Evolutionary conservation across 441 rosid genomes (phyloP).

Genomic region (Erodium chrysanthum): DNA sequence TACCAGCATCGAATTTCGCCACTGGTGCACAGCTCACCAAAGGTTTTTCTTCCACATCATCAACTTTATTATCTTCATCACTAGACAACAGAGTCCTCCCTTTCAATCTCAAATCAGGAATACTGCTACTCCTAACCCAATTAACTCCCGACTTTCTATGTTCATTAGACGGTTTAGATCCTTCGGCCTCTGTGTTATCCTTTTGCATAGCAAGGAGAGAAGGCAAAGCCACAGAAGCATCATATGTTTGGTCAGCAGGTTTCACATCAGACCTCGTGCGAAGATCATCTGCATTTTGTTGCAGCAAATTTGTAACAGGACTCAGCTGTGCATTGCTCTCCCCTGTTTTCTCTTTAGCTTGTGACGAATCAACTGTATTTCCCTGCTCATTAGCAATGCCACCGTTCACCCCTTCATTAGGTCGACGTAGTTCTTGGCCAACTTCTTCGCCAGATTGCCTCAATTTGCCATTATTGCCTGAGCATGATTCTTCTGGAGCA

Average conservation of each 20-base stretch:
- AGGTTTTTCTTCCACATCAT: not conserved
- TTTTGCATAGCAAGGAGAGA: slow-evolving; percentile 1
- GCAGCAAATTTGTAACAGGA: slow-evolving; percentile 21
- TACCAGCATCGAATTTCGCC: slow-evolving; percentile 4
- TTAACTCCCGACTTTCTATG: slow-evolving; percentile 31
- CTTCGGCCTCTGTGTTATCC: slow-evolving; percentile 5
- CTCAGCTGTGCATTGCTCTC: slow-evolving; percentile 27
- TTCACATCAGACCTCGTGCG: not conserved
- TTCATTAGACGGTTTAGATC: slow-evolving; percentile 23
- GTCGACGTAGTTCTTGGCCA: slow-evolving; percentile 23
- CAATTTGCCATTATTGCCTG: slow-evolving; percentile 32
- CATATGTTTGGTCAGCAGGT: not conserved
- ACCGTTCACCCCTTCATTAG: slow-evolving; percentile 27
- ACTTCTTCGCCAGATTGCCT: slow-evolving; percentile 26
- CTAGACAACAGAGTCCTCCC: slow-evolving; percentile 4
- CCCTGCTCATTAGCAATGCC: slow-evolving; percentile 28
- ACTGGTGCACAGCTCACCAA: not conserved
- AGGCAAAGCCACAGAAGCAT: slow-evolving; percentile 4
- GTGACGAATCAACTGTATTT: slow-evolving; percentile 18
- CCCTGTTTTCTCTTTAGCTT: slow-evolving; percentile 22
- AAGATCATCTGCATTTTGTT: slow-evolving; percentile 27
- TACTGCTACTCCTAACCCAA: slow-evolving; percentile 1
- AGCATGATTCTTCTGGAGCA: slow-evolving; percentile 27
- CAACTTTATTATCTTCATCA: not conserved
- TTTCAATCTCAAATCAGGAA: not conserved